Conservation (phyloP, 768 basidiomycete species). For the Collybia sp. region DNA sequence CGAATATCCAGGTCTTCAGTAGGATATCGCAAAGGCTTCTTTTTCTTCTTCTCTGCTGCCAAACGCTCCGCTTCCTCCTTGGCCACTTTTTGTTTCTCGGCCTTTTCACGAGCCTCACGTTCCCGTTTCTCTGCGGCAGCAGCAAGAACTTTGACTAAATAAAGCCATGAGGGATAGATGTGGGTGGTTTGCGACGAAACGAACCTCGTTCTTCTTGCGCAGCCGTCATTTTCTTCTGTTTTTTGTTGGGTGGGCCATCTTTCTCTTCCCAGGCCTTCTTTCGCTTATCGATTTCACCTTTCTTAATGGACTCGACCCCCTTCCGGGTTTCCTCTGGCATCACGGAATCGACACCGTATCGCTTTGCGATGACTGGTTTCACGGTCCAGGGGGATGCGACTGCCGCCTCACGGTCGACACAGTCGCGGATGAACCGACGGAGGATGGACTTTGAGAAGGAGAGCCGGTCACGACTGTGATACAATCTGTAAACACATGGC, state of each 20-base stretch:
- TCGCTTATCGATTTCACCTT: slow-evolving; percentile 87
- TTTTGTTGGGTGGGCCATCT: slow-evolving; percentile 77
- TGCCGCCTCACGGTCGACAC: slow-evolving; percentile 87
- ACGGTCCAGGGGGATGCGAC: slow-evolving; percentile 97
- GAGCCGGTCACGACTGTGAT: slow-evolving; percentile 81
- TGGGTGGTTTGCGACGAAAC: slow-evolving; percentile 6
- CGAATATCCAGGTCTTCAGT: slow-evolving; percentile 88
- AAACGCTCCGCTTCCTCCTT: slow-evolving; percentile 71
- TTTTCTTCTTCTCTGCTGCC: slow-evolving; percentile 80
- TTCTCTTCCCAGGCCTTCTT: slow-evolving; percentile 90
- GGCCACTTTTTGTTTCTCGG: slow-evolving; percentile 55
- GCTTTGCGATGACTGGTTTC: slow-evolving; percentile 76
- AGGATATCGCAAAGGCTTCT: slow-evolving; percentile 87
- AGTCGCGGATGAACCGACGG: slow-evolving; percentile 93
- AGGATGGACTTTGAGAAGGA: slow-evolving; percentile 97
- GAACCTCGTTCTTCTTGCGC: slow-evolving; percentile 75
- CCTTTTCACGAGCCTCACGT: slow-evolving; percentile 65
- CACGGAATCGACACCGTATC: slow-evolving; percentile 78
- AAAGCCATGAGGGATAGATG: too few species aligned
- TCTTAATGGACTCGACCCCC: slow-evolving; percentile 76
- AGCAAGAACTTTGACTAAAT: slow-evolving; percentile 13
- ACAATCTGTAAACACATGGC: not conserved
- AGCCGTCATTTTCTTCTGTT: slow-evolving; percentile 72
- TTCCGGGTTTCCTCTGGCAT: slow-evolving; percentile 85
- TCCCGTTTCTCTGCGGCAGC: slow-evolving; percentile 58